Conservation (phyloP, 1,284 basidiomycete genomes). For the Fomitopsis pinicola region DNA sequence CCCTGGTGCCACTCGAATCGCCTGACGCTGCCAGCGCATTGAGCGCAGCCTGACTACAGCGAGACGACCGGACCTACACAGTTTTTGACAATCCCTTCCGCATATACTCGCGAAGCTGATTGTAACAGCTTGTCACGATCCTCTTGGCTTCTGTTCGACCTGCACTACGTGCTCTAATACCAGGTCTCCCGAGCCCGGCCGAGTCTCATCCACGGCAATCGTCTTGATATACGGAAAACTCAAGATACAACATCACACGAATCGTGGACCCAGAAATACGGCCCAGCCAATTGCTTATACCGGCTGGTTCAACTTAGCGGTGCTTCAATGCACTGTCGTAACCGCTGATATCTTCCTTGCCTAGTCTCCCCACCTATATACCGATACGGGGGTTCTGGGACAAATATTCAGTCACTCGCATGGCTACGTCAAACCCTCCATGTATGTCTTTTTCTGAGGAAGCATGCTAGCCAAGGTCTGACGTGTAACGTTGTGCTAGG, state of each 20-base stretch:
- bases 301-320: constrained; percentile 39
- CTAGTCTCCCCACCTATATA: constrained; percentile 40
- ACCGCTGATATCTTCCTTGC: background rate
- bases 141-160: background rate
- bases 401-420: constrained; percentile 32
- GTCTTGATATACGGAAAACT: constrained; percentile 14
- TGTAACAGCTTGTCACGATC: background rate
- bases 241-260: constrained; percentile 40
- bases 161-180: background rate
- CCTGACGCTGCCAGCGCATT: no score
- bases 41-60: no score
- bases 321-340: no score
- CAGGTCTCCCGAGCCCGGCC: background rate
- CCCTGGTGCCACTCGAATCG: no score
- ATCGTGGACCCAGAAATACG: constrained; percentile 53
- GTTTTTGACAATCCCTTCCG: no score
- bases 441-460: constrained; percentile 16
- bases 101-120: background rate
- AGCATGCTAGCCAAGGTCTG: constrained; percentile 27
- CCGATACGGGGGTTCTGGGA: constrained; percentile 34
- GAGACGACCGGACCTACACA: no score
- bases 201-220: background rate
- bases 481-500: background rate
- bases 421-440: constrained; percentile 29
- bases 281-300: constrained; percentile 43